Base-by-base conservation (phyloP, 768 basidiomycete genomes). In the Hygrocybe coccinea region DNA sequence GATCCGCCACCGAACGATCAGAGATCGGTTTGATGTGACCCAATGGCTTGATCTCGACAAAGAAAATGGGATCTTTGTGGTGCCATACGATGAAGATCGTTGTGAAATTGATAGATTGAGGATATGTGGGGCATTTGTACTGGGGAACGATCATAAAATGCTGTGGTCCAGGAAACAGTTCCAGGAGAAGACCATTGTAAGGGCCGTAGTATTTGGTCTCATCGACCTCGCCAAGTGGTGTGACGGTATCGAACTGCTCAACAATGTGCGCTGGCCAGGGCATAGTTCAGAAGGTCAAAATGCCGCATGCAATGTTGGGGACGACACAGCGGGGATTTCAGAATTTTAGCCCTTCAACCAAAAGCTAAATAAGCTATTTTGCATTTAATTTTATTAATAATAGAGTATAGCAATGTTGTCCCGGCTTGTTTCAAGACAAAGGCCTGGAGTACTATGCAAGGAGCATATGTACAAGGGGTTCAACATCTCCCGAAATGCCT, bases 1-100 rank as follows among this genome's bases (percentile, higher is more conserved):
- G 39, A 59, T 69, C 69, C 15, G 65, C 67, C 6, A 44, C 52
- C 11, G 34, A 52, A 29, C 65, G 65, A 50, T 59, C 29, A 39
- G 60, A 63, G 37, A 39, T 38, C 9, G 55, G 6, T 10, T 21
- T 34, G 35, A 59, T 50, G 45, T 56, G 33, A 29, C 59, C 56
- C 24, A 58, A 52, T 25, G 62, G 64, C 37, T 66, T 68, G 58
- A 67, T 59, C 52, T 68, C 59, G 39, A 69, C n/a, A 47, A 68
- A 68, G 52, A 67, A 66, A 36, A 70, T 59, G 25, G 65, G 65
- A 35, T 57, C 59, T 15, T 56, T 43, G 53, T 38, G 39, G 50
- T 54, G 55, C 22, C 59, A 46, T 24, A 65, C 60, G 43, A 63
- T 57, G 62, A 59, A 66, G 36, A 58, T 43, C 14, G 58, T 60